Percentiles rank a stretch among this genome's conserved stretches.
Conservation (phyloP, 176 grass and related monocot species). For the Cenchrus purpureus region DNA sequence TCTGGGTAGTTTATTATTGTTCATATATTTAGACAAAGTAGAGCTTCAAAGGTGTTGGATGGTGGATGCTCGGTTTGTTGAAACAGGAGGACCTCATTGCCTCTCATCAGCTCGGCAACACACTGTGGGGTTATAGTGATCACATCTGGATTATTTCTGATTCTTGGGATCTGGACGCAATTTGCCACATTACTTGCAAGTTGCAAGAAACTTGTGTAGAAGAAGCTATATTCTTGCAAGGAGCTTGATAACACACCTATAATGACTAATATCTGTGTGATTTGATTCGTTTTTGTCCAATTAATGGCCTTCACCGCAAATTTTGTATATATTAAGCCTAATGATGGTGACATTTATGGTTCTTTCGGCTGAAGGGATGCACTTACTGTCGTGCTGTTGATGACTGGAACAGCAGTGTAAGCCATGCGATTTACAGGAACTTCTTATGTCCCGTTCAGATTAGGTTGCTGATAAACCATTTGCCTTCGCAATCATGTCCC, state of each 20-base stretch:
- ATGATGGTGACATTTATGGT: neutral
- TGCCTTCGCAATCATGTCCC: neutral
- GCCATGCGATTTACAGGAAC: neutral
- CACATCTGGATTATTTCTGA: constrained; percentile 5
- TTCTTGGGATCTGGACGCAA: constrained; percentile 29
- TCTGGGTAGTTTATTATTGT: constrained; percentile 35
- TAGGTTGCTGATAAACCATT: neutral
- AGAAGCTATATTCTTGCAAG: neutral
- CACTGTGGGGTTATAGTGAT: neutral
- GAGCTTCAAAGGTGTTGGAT: constrained; percentile 24
- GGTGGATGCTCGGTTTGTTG: constrained; percentile 10
- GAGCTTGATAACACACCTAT: neutral
- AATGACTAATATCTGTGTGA: neutral
- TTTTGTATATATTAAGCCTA: neutral
- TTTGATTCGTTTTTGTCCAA: neutral
- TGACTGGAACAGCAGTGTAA: neutral
- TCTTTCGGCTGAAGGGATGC: neutral
- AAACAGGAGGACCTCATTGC: neutral
- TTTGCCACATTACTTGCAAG: neutral
- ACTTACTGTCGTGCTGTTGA: neutral
- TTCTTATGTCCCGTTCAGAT: constrained; percentile 5
- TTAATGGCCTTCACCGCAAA: neutral
- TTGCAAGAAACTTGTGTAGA: neutral
- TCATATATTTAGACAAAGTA: constrained; percentile 36
- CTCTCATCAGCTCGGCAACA: neutral